Percentiles rank a stretch among this genome's conserved stretches.
phyloP scores from a whole-genome alignment of 257 asterid genomes.

The Capsicum chinense region DNA sequence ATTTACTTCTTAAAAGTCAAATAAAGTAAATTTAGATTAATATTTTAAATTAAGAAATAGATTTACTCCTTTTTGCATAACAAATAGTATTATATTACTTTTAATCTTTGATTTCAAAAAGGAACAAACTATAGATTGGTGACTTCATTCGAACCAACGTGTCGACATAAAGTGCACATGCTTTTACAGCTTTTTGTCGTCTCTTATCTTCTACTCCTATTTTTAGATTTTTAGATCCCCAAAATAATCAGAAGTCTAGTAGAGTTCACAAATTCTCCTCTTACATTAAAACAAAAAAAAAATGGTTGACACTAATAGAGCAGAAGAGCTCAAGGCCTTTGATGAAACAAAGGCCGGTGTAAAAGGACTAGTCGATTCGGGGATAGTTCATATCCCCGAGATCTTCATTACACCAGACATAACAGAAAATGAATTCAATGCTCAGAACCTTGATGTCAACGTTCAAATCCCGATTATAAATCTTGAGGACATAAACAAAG shows the following conservation, averaged over 20 bases:
- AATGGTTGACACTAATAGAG: conserved; percentile 6
- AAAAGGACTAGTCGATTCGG: conserved; percentile 29
- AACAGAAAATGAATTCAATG: not conserved
- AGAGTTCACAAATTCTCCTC: not conserved
- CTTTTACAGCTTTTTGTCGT: not conserved
- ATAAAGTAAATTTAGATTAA: too few relatives aligned
- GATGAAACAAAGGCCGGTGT: conserved; percentile 31
- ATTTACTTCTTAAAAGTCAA: too few relatives aligned
- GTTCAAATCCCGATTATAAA: conserved; percentile 8
- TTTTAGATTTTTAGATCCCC: not conserved
- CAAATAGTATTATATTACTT: too few relatives aligned
- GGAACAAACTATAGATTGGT: too few relatives aligned
- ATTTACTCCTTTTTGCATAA: too few relatives aligned
- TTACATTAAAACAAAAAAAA: not conserved
- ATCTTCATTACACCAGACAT: not conserved
- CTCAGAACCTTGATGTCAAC: not conserved
- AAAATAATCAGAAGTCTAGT: not conserved
- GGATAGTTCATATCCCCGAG: conserved; percentile 1
- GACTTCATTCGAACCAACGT: too few relatives aligned
- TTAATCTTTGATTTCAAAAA: too few relatives aligned
- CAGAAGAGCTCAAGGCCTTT: conserved; percentile 21
- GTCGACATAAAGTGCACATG: not conserved
- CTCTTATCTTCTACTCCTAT: not conserved
- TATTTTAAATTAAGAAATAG: too few relatives aligned
- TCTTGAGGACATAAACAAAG: not conserved